Evolutionary conservation across 768 basidiomycete genomes (phyloP).

Genomic region (Hygrocybe coccinea): DNA sequence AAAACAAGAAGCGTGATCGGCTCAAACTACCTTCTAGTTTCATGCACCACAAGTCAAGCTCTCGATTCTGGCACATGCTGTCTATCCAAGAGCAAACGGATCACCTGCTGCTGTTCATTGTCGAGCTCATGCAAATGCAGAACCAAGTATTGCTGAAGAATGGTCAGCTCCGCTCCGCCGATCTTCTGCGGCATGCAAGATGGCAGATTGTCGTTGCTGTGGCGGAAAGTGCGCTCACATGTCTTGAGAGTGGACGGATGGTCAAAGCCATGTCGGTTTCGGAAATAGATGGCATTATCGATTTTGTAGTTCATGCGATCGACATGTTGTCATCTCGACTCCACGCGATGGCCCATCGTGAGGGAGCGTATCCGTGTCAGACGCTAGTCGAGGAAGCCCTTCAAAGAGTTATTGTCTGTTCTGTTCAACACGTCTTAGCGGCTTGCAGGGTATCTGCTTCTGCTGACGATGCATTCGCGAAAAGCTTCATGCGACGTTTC

Average conservation of each 20-base stretch:
- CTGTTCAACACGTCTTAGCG: too few species aligned
- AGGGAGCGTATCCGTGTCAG: too few species aligned
- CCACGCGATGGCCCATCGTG: not conserved
- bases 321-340: slow-evolving; percentile 11
- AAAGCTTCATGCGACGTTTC: slow-evolving; percentile 10
- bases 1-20: slow-evolving; percentile 1
- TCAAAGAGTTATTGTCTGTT: too few species aligned
- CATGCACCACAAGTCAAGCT: slow-evolving; percentile 6
- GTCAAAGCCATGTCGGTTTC: not conserved
- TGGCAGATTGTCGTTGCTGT: slow-evolving; percentile 14
- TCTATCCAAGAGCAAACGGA: slow-evolving; percentile 12
- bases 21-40: slow-evolving; percentile 1
- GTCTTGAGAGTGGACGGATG: not conserved
- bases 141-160: slow-evolving; percentile 14
- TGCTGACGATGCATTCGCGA: not conserved
- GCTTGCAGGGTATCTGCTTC: too few species aligned
- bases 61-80: slow-evolving; percentile 14
- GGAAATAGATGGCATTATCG: slow-evolving; percentile 11
- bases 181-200: slow-evolving; percentile 7
- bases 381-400: too few species aligned
- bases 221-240: slow-evolving; percentile 11
- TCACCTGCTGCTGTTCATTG: slow-evolving; percentile 15
- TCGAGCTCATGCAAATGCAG: slow-evolving; percentile 10
- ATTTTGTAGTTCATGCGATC: slow-evolving; percentile 13
- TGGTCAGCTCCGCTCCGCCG: slow-evolving; percentile 6